Percentiles rank a stretch among this genome's conserved stretches.
Conservation (phyloP, 441 rosid genomes). For the Croton setiger region DNA sequence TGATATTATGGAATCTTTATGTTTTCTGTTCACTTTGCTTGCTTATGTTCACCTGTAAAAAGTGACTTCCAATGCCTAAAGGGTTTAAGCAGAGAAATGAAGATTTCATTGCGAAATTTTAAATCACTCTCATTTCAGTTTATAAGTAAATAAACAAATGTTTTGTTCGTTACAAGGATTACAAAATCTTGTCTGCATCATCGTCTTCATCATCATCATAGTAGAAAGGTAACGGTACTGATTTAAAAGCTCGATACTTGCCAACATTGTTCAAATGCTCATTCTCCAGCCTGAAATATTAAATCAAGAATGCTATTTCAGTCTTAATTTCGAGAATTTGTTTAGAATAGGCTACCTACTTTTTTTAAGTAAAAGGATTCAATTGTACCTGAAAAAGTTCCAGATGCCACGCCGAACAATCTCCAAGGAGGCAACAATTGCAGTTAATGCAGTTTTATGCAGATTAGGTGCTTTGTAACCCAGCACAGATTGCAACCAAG, state of each 20-base stretch:
- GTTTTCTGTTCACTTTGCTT: neutral
- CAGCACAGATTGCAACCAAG: slow-evolving; percentile 78
- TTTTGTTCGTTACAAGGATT: slow-evolving; percentile 2
- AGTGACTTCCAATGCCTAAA: no score
- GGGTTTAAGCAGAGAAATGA: no score
- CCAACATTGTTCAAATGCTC: slow-evolving; percentile 93
- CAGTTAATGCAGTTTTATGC: slow-evolving; percentile 52
- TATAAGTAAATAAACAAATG: neutral
- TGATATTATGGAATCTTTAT: neutral
- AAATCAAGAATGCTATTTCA: neutral
- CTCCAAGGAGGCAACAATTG: slow-evolving; percentile 62
- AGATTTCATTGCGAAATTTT: neutral
- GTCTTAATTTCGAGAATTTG: no score
- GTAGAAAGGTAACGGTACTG: slow-evolving; percentile 73
- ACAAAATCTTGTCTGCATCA: slow-evolving; percentile 30
- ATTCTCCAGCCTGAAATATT: slow-evolving; percentile 69
- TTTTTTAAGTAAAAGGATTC: neutral
- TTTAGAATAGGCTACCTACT: no score
- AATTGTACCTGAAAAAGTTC: slow-evolving; percentile 78
- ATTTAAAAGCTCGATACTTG: slow-evolving; percentile 72
- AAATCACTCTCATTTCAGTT: neutral
- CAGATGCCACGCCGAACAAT: slow-evolving; percentile 86
- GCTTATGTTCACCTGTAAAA: neutral
- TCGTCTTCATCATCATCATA: slow-evolving; percentile 23
- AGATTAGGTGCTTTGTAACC: slow-evolving; percentile 57